Evolutionary conservation across 768 basidiomycete genomes (phyloP).

Genomic region (Podaxis sp.): DNA sequence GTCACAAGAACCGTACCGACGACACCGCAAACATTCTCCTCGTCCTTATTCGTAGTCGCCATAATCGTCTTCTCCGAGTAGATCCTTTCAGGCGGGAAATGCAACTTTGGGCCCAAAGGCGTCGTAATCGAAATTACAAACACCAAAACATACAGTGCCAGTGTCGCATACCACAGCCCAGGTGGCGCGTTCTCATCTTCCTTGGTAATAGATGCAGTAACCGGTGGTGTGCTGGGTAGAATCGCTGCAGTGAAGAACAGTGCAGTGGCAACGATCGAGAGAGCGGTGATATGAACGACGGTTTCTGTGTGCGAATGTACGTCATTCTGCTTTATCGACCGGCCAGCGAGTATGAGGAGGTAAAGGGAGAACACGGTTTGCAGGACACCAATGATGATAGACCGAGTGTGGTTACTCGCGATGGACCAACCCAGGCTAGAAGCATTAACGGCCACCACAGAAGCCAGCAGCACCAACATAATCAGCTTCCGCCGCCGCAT

Average conservation of each 20-base stretch:
- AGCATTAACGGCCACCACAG: constrained; percentile 50
- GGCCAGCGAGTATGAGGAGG: constrained; percentile 47
- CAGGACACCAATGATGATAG: constrained; percentile 40
- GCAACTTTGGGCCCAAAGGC: constrained; percentile 71
- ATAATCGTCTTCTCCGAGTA: constrained; percentile 72
- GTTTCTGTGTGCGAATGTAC: constrained; percentile 44
- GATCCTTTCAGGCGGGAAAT: constrained; percentile 71
- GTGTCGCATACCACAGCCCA: constrained; percentile 52
- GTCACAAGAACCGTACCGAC: constrained; percentile 34
- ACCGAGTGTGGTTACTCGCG: constrained; percentile 27
- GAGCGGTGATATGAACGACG: constrained; percentile 58
- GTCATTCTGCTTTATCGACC: constrained; percentile 50
- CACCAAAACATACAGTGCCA: constrained; percentile 49
- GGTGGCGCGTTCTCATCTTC: constrained; percentile 22
- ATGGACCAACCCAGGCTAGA: constrained; percentile 57
- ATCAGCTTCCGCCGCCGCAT: constrained; percentile 59
- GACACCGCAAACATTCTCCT: constrained; percentile 74
- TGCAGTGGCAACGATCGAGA: constrained; percentile 49
- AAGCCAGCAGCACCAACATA: constrained; percentile 44
- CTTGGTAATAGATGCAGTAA: constrained; percentile 21
- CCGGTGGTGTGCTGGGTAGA: constrained; percentile 47
- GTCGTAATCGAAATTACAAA: constrained; percentile 47
- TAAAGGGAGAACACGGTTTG: constrained; percentile 62
- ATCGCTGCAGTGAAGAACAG: constrained; percentile 52
- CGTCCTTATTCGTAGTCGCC: constrained; percentile 57